phyloP scores from a whole-genome alignment of 2,329 filamentous ascomycete species.

The Berkeleyomyces basicola region DNA sequence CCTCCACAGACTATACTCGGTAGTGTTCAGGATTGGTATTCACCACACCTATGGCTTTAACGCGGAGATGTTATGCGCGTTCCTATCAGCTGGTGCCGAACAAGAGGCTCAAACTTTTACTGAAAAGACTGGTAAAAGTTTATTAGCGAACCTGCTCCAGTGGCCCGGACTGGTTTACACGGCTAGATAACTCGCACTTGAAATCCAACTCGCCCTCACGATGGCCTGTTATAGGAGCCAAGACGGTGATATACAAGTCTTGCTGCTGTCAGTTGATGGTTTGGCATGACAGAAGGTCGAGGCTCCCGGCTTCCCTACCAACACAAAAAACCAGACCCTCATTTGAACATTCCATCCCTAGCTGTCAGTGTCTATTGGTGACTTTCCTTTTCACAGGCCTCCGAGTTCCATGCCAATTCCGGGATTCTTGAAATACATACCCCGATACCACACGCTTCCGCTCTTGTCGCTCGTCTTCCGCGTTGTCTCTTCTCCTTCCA shows the following conservation, averaged over 20 bases:
- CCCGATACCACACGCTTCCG: background rate
- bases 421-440: background rate
- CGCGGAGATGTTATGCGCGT: background rate
- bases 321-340: background rate
- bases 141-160: background rate
- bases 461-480: background rate
- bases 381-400: background rate
- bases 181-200: background rate
- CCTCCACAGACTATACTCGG: background rate
- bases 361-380: background rate
- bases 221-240: background rate
- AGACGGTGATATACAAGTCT: background rate
- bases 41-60: background rate
- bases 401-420: background rate
- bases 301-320: background rate
- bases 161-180: background rate
- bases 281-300: too few relatives aligned
- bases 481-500: background rate
- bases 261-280: background rate
- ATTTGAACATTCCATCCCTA: background rate
- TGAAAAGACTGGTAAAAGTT: background rate
- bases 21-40: background rate
- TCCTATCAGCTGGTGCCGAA: background rate
- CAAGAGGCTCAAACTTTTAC: background rate
- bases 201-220: background rate